Conservation (phyloP, 2,329 filamentous ascomycete genomes). For the Ophiostoma piceae region DNA sequence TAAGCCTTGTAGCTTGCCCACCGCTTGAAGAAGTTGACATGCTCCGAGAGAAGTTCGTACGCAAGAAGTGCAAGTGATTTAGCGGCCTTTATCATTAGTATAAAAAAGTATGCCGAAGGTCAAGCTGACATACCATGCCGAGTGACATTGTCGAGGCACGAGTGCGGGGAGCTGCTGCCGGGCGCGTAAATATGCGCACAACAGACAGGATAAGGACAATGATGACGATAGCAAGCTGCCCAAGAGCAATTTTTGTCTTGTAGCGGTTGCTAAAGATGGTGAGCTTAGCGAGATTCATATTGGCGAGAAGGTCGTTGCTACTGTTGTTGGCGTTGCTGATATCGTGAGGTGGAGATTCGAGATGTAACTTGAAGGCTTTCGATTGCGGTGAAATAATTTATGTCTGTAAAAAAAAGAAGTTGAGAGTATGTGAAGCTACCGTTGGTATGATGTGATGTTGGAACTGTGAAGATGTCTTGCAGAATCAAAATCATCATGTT, state of each 20-base stretch:
- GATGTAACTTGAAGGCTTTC: neutral
- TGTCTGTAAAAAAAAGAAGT: neutral
- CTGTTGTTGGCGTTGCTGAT: neutral
- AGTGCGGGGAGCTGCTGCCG: neutral
- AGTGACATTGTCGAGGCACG: neutral
- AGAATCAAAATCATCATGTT: neutral
- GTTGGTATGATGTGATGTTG: neutral
- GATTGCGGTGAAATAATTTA: neutral
- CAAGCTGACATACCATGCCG: neutral
- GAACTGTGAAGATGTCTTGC: neutral
- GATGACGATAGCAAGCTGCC: neutral
- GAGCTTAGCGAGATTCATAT: neutral
- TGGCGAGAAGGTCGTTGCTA: neutral
- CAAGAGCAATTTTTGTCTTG: neutral
- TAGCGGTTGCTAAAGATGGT: neutral
- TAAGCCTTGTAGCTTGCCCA: neutral
- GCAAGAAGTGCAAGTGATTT: neutral
- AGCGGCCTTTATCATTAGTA: neutral
- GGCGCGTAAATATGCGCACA: neutral
- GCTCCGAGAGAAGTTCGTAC: neutral
- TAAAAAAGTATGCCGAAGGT: neutral
- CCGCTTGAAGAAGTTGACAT: neutral
- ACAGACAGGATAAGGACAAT: neutral
- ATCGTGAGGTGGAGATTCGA: neutral
- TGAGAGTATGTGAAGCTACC: neutral